These are phyloP conservation scores for Phytophthora litchii DNA, from an alignment of 352 stramenopile species.

Conservation along the genomic window DNA sequence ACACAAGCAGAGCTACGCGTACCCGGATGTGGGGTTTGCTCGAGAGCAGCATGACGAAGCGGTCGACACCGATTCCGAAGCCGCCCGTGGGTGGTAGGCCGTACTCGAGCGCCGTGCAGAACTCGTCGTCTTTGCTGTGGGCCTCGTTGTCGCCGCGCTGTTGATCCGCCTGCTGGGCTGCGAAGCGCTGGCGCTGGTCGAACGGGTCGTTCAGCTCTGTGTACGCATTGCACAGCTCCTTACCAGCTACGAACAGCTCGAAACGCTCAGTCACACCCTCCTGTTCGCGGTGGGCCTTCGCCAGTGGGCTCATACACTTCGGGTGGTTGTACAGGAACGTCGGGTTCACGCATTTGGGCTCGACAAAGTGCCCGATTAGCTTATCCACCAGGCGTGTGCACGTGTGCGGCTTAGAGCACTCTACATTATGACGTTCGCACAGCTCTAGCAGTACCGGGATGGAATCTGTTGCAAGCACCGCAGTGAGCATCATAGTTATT, in stretches of 20 bases:
- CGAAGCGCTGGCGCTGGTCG: conserved; percentile 96
- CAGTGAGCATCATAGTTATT: conserved; percentile 1
- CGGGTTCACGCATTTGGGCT: conserved; percentile 92
- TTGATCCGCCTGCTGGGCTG: conserved; percentile 91
- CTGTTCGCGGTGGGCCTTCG: conserved; percentile 94
- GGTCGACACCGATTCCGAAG: conserved; percentile 98
- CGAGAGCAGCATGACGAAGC: conserved; percentile 98
- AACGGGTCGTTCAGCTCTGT: conserved; percentile 99
- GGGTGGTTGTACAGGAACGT: conserved; percentile 99
- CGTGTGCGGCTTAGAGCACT: conserved; percentile 94
- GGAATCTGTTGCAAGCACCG: conserved; percentile 39
- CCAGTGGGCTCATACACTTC: conserved; percentile 96
- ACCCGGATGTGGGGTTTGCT: conserved; percentile 97
- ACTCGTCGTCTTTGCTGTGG: conserved; percentile 95
- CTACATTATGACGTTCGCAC: conserved; percentile 88
- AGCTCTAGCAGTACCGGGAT: conserved; percentile 84
- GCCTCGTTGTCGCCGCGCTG: conserved; percentile 87
- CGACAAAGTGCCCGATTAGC: conserved; percentile 97
- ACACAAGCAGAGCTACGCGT: conserved; percentile 23
- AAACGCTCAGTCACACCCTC: conserved; percentile 96
- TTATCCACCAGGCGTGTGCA: conserved; percentile 97
- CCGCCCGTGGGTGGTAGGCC: conserved; percentile 96
- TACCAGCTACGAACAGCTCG: conserved; percentile 97
- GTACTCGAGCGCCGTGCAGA: conserved; percentile 98
- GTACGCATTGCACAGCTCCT: conserved; percentile 98